Base-by-base conservation (phyloP, 768 basidiomycete genomes). In the Dioszegia hungarica region DNA sequence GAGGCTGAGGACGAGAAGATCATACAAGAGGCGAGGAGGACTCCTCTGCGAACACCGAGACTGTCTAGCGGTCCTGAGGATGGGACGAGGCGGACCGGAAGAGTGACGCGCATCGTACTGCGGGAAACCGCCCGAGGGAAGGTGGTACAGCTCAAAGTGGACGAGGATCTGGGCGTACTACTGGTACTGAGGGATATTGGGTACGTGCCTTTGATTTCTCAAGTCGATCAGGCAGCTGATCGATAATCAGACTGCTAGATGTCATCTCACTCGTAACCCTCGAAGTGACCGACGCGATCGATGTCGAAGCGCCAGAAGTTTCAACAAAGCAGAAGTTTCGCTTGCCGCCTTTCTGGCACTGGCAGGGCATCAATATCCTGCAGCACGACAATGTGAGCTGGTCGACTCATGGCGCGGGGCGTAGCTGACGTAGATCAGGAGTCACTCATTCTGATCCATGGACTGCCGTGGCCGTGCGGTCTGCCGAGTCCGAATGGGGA, bases 401-500 rank as follows among this genome's bases (percentile, higher is more conserved):
- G 38, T 53, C n/a, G 25, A 33, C 25, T 4, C 36, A 29, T 40
- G 3, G 4, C 5, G 22, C 24, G 9, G 25, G 5, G 20, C 9
- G 17, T 17, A 20, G 19, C 43, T 19, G 28, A 24, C 28, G 43
- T 28, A 6, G 31, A 4, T 17, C 46, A 67, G 66, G 29, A 5
- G 2, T 20, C 33, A 4, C 48, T 68, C 29, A 19, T 72, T 1
- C 22, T 67, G 24, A 63, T 50, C 12, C 52, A 65, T 43, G 70
- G 70, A 1, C 28, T 67, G 9, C 67, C 64, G 14, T 72, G 70
- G 70, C 64, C 70, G 8, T 63, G 67, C 37, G 64, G 46, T 5
- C 22, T 68, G 10, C 70, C 70, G 5, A 68, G 61, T 41, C 63
- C 62, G 0, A 72, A 68, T 49, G 67, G 70, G 5, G 67, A 72